Percentiles rank a stretch among this genome's conserved stretches.
Conservation (phyloP, 1,139 yeast species). For the Nadsonia starkeyi-henricii region DNA sequence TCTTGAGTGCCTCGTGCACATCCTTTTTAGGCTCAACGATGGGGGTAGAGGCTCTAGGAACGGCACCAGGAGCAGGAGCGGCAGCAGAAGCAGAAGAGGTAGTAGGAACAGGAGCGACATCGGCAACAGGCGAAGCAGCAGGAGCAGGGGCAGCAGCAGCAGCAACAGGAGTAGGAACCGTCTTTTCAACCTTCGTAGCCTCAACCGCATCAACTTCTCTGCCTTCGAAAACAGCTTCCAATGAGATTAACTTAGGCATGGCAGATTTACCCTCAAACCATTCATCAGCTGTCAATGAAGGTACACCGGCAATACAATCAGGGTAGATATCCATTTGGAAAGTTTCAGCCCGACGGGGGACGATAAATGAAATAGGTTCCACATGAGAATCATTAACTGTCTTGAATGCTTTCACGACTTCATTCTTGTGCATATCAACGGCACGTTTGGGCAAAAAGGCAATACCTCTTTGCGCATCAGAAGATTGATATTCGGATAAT, state of each 20-base stretch:
- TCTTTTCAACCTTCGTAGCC: slow-evolving; percentile 17
- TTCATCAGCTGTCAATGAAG: slow-evolving; percentile 68
- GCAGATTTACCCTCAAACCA: slow-evolving; percentile 68
- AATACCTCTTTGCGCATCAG: slow-evolving; percentile 92
- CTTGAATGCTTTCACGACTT: slow-evolving; percentile 67
- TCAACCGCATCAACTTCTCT: slow-evolving; percentile 31
- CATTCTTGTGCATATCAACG: slow-evolving; percentile 71
- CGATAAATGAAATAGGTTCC: slow-evolving; percentile 83
- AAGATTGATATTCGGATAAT: slow-evolving; percentile 73
- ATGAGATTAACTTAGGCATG: slow-evolving; percentile 62
- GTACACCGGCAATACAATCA: slow-evolving; percentile 66
- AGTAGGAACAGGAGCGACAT: slow-evolving; percentile 4
- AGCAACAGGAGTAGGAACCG: slow-evolving; percentile 9
- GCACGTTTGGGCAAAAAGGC: slow-evolving; percentile 76
- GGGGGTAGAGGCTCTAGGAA: slow-evolving; percentile 27
- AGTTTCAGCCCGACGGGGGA: slow-evolving; percentile 85
- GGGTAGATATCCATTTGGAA: slow-evolving; percentile 91
- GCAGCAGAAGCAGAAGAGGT: slow-evolving; percentile 5
- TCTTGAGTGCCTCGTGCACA: slow-evolving; percentile 32
- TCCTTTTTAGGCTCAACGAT: slow-evolving; percentile 12
- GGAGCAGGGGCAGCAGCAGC: slow-evolving; percentile 13
- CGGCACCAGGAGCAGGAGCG: slow-evolving; percentile 27
- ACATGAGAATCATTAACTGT: slow-evolving; percentile 68
- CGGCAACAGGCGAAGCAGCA: slow-evolving; percentile 12
- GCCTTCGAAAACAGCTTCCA: slow-evolving; percentile 72